A percentile compares a stretch with the other conserved stretches of the same genome.
phyloP scores from a whole-genome alignment of 129 eudicot species.

The Escallonia rubra region DNA sequence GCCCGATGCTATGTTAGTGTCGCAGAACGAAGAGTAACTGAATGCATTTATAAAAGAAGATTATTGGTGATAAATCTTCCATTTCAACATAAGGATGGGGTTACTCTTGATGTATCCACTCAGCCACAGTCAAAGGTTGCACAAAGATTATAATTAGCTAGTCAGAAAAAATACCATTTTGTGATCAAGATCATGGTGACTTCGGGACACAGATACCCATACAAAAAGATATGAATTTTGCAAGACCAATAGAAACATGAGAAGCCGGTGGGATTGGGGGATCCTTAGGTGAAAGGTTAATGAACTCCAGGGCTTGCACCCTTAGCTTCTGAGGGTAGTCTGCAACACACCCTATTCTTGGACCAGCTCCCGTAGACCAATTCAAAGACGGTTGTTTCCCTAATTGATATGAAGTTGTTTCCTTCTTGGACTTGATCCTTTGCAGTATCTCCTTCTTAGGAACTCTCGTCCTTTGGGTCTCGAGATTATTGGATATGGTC shows the following conservation, averaged over 20 bases:
- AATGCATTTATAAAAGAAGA: background rate
- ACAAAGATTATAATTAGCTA: too few species aligned
- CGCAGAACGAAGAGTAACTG: slow-evolving; percentile 4
- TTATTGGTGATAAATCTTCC: too few species aligned
- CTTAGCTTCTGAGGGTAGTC: slow-evolving; percentile 45
- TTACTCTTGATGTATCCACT: too few species aligned
- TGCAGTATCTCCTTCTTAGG: slow-evolving; percentile 20
- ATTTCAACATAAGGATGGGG: too few species aligned
- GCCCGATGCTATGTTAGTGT: slow-evolving; percentile 20
- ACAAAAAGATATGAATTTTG: too few species aligned
- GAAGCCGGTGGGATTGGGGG: slow-evolving; percentile 12
- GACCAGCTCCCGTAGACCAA: slow-evolving; percentile 61
- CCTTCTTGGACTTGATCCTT: slow-evolving; percentile 34
- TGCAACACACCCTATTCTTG: slow-evolving; percentile 48
- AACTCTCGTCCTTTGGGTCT: slow-evolving; percentile 23
- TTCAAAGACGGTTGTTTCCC: slow-evolving; percentile 35
- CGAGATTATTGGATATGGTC: slow-evolving; percentile 13
- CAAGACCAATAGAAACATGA: too few species aligned
- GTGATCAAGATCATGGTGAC: too few species aligned
- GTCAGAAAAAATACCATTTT: too few species aligned
- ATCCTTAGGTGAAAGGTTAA: slow-evolving; percentile 34
- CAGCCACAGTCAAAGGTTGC: too few species aligned
- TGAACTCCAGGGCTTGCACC: slow-evolving; percentile 41
- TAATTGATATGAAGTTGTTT: slow-evolving; percentile 24
- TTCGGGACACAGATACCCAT: too few species aligned